These are phyloP conservation scores for Aquilaria yunnanensis DNA, from an alignment of 345 rosid species.

Conservation along the genomic window DNA sequence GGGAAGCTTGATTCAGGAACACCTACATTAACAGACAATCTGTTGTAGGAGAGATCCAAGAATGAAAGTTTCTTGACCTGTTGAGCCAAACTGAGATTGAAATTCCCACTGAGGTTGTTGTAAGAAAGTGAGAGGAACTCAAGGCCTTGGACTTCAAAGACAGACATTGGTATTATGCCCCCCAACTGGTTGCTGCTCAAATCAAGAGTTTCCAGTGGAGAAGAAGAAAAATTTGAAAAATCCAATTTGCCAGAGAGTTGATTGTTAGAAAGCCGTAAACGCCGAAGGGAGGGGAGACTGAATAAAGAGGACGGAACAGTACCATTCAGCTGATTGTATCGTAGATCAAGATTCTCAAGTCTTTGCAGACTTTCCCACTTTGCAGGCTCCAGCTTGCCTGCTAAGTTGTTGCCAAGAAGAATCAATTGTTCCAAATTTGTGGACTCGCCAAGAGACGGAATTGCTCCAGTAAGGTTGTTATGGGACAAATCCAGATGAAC, in stretches of 20 bases:
- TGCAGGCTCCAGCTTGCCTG: no score
- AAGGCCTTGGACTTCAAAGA: slow-evolving; percentile 22
- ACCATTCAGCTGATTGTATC: slow-evolving; percentile 26
- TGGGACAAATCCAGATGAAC: no score
- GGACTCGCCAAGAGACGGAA: no score
- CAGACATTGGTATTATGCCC: slow-evolving; percentile 15
- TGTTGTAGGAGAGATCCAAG: slow-evolving; percentile 41
- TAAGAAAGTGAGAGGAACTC: slow-evolving; percentile 27
- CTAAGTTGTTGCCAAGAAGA: no score
- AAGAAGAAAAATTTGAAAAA: no score
- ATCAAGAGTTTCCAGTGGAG: no score
- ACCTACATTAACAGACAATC: slow-evolving; percentile 17
- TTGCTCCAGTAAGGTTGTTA: no score
- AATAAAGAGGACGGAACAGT: slow-evolving; percentile 24
- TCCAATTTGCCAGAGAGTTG: no score
- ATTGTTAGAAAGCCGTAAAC: slow-evolving; percentile 9
- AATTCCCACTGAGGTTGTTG: slow-evolving; percentile 37
- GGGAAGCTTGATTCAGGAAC: slow-evolving; percentile 3
- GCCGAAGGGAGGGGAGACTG: slow-evolving; percentile 2
- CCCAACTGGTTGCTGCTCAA: slow-evolving; percentile 35
- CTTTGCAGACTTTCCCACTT: no score
- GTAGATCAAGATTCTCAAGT: no score
- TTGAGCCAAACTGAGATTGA: slow-evolving; percentile 14
- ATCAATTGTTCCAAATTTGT: no score
- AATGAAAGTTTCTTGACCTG: slow-evolving; percentile 16